A percentile compares a stretch with the other conserved stretches of the same genome.
These are phyloP conservation scores for Picea abies DNA, from an alignment of 83 land plant species.

Conservation along the genomic window DNA sequence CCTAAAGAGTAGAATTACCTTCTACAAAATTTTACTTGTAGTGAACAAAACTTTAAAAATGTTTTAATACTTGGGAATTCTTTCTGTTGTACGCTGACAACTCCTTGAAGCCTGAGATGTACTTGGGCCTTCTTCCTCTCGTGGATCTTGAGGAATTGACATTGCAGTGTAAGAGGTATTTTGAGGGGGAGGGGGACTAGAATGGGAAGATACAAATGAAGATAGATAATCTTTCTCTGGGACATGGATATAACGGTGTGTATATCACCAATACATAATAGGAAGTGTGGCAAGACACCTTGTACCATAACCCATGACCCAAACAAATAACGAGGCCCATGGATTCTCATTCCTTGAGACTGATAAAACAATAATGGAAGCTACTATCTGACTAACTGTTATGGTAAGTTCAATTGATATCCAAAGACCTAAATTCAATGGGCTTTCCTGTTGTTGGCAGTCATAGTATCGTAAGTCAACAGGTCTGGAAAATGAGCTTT, in stretches of 20 bases:
- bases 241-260: constrained; percentile 6
- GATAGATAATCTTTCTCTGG: too few relatives aligned
- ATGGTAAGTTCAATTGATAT: too few relatives aligned
- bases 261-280: constrained; percentile 77
- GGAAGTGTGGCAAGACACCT: constrained; percentile 79
- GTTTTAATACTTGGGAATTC: background rate
- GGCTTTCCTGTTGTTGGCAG: too few relatives aligned
- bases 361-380: constrained; percentile 67
- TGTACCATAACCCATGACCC: constrained; percentile 22
- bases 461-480: too few relatives aligned
- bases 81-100: background rate
- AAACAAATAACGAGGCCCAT: constrained; percentile 45
- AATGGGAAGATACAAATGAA: too few relatives aligned
- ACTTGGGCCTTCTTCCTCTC: background rate
- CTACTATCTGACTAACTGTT: constrained; percentile 12
- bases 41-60: background rate
- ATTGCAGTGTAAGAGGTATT: background rate
- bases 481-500: constrained; percentile 29
- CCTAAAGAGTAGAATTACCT: background rate
- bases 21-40: background rate
- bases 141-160: background rate
- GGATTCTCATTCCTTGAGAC: constrained; percentile 75
- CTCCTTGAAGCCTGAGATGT: constrained; percentile 12
- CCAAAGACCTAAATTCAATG: too few relatives aligned
- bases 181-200: constrained; percentile 22